Conservation (phyloP, 1,139 yeast genomes). For the Zygoascus hellenicus region DNA sequence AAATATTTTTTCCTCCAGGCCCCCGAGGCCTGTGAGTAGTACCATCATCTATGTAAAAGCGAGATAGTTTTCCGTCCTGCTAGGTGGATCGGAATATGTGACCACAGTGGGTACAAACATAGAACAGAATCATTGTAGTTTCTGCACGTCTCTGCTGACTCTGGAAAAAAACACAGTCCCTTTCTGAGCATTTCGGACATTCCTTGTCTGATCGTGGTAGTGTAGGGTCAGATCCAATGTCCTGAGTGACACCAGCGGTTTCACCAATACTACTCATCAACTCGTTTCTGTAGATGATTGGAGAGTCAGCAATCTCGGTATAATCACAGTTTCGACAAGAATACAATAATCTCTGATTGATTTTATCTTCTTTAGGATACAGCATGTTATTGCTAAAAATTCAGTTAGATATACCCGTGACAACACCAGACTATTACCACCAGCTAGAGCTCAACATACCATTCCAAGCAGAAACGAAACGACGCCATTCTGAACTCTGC, state of each 20-base stretch:
- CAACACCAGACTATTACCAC: too few relatives aligned
- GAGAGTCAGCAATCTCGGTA: constrained; percentile 84
- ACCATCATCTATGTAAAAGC: constrained; percentile 5
- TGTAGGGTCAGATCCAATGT: constrained; percentile 93
- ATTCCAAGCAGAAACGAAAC: constrained; percentile 87
- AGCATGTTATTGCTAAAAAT: constrained; percentile 80
- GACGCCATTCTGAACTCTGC: constrained; percentile 55
- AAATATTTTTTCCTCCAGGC: not conserved
- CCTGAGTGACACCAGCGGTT: constrained; percentile 97
- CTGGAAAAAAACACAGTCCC: constrained; percentile 93
- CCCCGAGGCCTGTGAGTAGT: not conserved
- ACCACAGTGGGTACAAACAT: constrained; percentile 84
- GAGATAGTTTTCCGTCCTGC: constrained; percentile 4
- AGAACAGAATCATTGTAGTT: constrained; percentile 86
- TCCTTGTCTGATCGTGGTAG: constrained; percentile 86
- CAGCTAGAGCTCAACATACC: too few relatives aligned
- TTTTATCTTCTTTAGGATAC: constrained; percentile 94
- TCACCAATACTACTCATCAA: constrained; percentile 80
- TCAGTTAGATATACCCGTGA: constrained; percentile 10
- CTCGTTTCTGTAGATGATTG: constrained; percentile 90
- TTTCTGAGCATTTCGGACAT: constrained; percentile 83
- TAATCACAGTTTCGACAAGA: constrained; percentile 95
- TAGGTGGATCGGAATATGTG: constrained; percentile 45
- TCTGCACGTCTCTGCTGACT: constrained; percentile 92
- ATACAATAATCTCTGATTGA: constrained; percentile 60